phyloP scores from a whole-genome alignment of 139 green algal genomes.

The Micromonas pusilla region DNA sequence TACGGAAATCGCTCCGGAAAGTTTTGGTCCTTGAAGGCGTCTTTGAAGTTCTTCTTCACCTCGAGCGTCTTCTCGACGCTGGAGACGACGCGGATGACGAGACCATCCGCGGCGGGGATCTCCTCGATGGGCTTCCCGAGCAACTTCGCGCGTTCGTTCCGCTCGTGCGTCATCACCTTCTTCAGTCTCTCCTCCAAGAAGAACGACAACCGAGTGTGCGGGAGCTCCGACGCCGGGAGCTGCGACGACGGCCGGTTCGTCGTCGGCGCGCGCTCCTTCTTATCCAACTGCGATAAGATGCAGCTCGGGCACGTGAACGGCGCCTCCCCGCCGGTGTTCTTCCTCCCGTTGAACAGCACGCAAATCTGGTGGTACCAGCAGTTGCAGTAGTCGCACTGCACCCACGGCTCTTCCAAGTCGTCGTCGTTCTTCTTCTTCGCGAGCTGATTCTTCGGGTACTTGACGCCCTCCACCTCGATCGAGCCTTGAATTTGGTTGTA shows the following conservation, averaged over 20 bases:
- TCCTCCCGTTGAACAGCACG: slow-evolving; percentile 91
- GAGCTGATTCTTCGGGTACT: slow-evolving; percentile 54
- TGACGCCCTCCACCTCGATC: slow-evolving; percentile 49
- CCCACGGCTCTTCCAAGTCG: slow-evolving; percentile 72
- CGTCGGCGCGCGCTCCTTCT: slow-evolving; percentile 27
- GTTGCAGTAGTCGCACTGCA: slow-evolving; percentile 92
- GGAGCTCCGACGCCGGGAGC: slow-evolving; percentile 81
- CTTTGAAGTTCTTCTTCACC: slow-evolving; percentile 67
- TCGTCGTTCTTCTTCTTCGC: slow-evolving; percentile 91
- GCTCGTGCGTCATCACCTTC: slow-evolving; percentile 44
- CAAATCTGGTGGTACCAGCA: slow-evolving; percentile 95
- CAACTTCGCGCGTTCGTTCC: slow-evolving; percentile 35
- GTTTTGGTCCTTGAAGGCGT: slow-evolving; percentile 60
- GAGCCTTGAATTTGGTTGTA: slow-evolving; percentile 52
- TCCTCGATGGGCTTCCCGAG: slow-evolving; percentile 44
- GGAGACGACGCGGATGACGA: slow-evolving; percentile 93
- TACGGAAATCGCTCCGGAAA: slow-evolving; percentile 76
- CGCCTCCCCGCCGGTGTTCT: slow-evolving; percentile 72
- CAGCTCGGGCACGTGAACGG: slow-evolving; percentile 91
- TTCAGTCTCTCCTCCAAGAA: slow-evolving; percentile 55
- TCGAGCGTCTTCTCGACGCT: slow-evolving; percentile 84
- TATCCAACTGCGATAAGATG: slow-evolving; percentile 53
- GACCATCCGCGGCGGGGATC: slow-evolving; percentile 51
- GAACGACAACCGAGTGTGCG: slow-evolving; percentile 62
- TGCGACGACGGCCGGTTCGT: slow-evolving; percentile 71